Evolutionary conservation across 2,329 filamentous ascomycete genomes (phyloP).

Genomic region (Penicillium sp.): DNA sequence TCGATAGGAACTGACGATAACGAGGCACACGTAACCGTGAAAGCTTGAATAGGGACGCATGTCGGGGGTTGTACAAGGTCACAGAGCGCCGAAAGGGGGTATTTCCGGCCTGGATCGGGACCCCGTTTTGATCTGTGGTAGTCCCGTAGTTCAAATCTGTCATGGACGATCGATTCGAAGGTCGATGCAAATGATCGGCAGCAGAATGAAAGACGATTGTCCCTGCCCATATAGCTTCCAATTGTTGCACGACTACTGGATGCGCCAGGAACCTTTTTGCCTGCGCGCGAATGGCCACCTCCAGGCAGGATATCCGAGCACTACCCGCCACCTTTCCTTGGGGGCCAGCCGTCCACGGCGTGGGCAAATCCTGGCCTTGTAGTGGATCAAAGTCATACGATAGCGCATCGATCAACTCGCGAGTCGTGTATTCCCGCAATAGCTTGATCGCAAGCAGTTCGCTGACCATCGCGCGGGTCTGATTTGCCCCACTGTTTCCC

Average conservation of each 20-base stretch:
- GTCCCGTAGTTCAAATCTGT: conserved; percentile 27
- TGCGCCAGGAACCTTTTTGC: conserved; percentile 92
- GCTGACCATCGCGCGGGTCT: conserved; percentile 82
- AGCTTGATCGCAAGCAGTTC: conserved; percentile 88
- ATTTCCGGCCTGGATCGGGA: conserved; percentile 16
- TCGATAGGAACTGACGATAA: conserved; percentile 88
- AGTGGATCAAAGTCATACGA: conserved; percentile 95
- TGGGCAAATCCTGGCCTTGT: conserved; percentile 67
- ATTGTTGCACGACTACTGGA: conserved; percentile 85
- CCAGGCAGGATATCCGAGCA: conserved; percentile 82
- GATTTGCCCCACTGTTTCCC: conserved; percentile 79
- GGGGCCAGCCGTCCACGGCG: conserved; percentile 34
- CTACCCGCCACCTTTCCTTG: conserved; percentile 53
- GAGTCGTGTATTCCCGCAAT: conserved; percentile 82
- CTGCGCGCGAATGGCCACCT: conserved; percentile 88
- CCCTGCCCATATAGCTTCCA: conserved; percentile 97
- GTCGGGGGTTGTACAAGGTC: conserved; percentile 82
- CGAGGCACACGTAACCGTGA: conserved; percentile 87
- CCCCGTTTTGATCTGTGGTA: conserved; percentile 22
- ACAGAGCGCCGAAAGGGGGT: conserved; percentile 64
- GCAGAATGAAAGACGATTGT: conserved; percentile 92
- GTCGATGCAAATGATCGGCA: conserved; percentile 78
- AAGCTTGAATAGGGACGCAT: conserved; percentile 88
- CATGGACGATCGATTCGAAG: conserved; percentile 41
- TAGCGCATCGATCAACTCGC: conserved; percentile 88